These are phyloP conservation scores for Guyanaporus albipodus DNA, from an alignment of 768 basidiomycete species.

Conservation along the genomic window DNA sequence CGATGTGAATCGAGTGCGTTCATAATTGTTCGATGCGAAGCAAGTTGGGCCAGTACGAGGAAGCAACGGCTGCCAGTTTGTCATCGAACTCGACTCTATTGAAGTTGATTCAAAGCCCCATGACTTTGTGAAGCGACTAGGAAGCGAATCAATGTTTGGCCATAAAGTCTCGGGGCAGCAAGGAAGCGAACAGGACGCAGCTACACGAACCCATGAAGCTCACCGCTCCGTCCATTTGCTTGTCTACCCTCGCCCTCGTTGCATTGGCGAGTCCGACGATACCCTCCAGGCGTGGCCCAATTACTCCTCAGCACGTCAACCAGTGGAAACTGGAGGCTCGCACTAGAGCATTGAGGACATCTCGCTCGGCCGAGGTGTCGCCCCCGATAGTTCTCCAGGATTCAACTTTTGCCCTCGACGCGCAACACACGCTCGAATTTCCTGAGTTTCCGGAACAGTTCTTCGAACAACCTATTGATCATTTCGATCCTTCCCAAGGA, in stretches of 20 bases:
- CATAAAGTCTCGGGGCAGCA: background rate
- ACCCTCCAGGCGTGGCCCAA: slow-evolving; percentile 11
- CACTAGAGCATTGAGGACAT: slow-evolving; percentile 13
- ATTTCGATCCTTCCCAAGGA: slow-evolving; percentile 54
- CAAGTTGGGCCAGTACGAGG: no score
- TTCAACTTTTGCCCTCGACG: slow-evolving; percentile 6
- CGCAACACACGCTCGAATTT: slow-evolving; percentile 8
- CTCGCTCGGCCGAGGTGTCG: slow-evolving; percentile 8
- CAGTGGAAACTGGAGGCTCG: slow-evolving; percentile 49
- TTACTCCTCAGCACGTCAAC: slow-evolving; percentile 62
- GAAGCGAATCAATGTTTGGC: no score
- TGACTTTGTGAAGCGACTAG: no score
- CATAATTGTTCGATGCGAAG: no score
- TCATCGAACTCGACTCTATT: no score
- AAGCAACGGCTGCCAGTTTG: no score
- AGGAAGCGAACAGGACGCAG: background rate
- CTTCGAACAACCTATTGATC: slow-evolving; percentile 86
- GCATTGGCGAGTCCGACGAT: slow-evolving; percentile 7
- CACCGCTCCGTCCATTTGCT: slow-evolving; percentile 8
- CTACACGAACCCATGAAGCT: slow-evolving; percentile 15
- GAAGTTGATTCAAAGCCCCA: no score
- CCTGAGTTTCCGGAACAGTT: slow-evolving; percentile 54
- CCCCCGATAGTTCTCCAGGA: slow-evolving; percentile 26
- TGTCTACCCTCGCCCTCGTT: slow-evolving; percentile 9
- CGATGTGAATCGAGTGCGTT: no score